Percentiles rank a stretch among this genome's conserved stretches.
Evolutionary conservation across 768 basidiomycete species (phyloP).

Genomic region (Serendipita sp.): DNA sequence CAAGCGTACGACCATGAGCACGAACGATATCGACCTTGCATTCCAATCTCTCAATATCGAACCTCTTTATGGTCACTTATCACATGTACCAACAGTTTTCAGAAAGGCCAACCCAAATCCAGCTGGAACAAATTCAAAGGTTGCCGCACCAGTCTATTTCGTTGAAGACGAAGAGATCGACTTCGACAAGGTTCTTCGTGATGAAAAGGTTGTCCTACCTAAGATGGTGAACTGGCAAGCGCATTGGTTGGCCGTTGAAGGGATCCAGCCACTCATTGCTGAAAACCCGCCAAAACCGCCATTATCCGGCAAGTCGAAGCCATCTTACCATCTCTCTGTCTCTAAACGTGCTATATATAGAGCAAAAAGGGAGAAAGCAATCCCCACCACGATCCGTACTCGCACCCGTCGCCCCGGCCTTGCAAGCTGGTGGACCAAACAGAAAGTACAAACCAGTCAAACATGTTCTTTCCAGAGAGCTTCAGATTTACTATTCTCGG

Average conservation of each 20-base stretch:
- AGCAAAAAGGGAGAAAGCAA: slow-evolving; percentile 18
- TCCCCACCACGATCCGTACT: slow-evolving; percentile 13
- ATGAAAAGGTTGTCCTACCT: slow-evolving; percentile 69
- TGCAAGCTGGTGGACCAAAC: slow-evolving; percentile 28
- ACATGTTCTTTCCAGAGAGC: slow-evolving; percentile 80
- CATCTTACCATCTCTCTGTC: neutral
- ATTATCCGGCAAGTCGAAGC: neutral
- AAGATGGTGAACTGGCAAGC: slow-evolving; percentile 77
- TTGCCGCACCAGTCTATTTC: slow-evolving; percentile 68
- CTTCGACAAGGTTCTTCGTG: slow-evolving; percentile 76
- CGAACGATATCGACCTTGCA: slow-evolving; percentile 84
- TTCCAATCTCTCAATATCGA: slow-evolving; percentile 91
- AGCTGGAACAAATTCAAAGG: slow-evolving; percentile 31
- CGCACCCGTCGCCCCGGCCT: slow-evolving; percentile 10
- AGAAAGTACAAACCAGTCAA: slow-evolving; percentile 66
- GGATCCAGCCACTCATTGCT: slow-evolving; percentile 89
- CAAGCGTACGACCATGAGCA: slow-evolving; percentile 73
- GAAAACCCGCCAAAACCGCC: slow-evolving; percentile 61
- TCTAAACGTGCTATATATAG: slow-evolving; percentile 34
- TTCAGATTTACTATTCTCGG: slow-evolving; percentile 87
- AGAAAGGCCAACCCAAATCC: slow-evolving; percentile 31
- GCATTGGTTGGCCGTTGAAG: slow-evolving; percentile 97
- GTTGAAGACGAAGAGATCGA: slow-evolving; percentile 97
- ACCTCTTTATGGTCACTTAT: slow-evolving; percentile 75
- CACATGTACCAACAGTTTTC: slow-evolving; percentile 46